A percentile compares a stretch with the other conserved stretches of the same genome.
phyloP scores from a whole-genome alignment of 805 yeast genomes.

The Starmera pachycereana region DNA sequence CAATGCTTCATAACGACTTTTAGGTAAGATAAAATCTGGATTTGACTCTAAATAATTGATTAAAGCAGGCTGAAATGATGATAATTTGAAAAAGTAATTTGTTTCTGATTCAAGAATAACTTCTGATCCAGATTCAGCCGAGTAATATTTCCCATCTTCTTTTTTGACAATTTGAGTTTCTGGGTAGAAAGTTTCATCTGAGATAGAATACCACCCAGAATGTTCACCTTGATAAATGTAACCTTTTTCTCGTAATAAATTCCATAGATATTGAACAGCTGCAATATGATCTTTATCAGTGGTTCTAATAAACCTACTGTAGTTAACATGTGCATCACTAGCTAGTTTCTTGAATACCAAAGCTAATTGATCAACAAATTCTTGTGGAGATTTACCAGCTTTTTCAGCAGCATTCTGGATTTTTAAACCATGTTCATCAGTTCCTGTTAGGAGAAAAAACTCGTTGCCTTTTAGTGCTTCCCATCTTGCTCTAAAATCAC shows the following conservation, averaged over 20 bases:
- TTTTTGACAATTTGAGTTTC: slow-evolving; percentile 50
- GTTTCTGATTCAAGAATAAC: slow-evolving; percentile 71
- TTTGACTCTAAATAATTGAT: slow-evolving; percentile 36
- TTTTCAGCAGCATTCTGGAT: slow-evolving; percentile 76
- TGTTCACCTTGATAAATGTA: slow-evolving; percentile 76
- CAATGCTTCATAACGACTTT: slow-evolving; percentile 40
- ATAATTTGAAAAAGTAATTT: slow-evolving; percentile 77
- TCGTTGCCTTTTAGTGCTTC: slow-evolving; percentile 31
- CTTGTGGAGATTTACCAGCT: slow-evolving; percentile 43
- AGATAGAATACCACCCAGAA: slow-evolving; percentile 88
- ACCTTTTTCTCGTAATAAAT: slow-evolving; percentile 43
- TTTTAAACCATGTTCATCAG: slow-evolving; percentile 95
- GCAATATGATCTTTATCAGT: slow-evolving; percentile 71
- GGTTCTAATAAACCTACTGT: slow-evolving; percentile 79
- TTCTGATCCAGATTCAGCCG: slow-evolving; percentile 65
- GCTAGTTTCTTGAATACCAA: slow-evolving; percentile 58
- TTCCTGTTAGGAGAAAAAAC: slow-evolving; percentile 72
- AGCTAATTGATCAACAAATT: slow-evolving; percentile 64
- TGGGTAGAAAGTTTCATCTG: slow-evolving; percentile 92
- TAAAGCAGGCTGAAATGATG: slow-evolving; percentile 46
- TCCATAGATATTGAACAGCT: slow-evolving; percentile 68
- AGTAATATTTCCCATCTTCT: slow-evolving; percentile 25
- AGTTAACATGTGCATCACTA: slow-evolving; percentile 39
- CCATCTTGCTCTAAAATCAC: slow-evolving; percentile 79
- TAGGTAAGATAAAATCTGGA: slow-evolving; percentile 60